phyloP scores from a whole-genome alignment of 306 rosid species.

The Hippophae rhamnoides region DNA sequence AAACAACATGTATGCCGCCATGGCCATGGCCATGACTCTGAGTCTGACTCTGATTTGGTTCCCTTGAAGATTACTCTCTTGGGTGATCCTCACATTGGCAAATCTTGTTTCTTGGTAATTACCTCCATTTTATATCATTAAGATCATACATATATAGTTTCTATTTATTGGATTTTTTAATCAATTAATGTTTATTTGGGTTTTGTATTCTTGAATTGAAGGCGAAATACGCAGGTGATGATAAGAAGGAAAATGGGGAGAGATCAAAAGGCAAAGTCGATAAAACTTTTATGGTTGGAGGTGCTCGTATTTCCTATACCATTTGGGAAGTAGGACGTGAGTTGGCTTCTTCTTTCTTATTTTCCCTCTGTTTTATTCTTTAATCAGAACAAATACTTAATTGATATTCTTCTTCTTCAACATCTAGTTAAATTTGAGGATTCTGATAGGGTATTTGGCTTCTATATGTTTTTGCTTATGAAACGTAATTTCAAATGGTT shows the following conservation, averaged over 20 bases:
- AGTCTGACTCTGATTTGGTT: conserved; percentile 62
- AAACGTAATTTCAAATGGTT: not conserved
- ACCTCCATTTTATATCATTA: not conserved
- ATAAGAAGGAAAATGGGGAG: conserved; percentile 23
- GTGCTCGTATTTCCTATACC: conserved; percentile 74
- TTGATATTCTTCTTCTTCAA: no score
- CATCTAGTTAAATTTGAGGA: not conserved
- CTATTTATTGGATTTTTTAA: not conserved
- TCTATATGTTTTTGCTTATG: no score
- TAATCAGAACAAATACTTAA: not conserved
- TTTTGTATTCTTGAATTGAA: conserved; percentile 15
- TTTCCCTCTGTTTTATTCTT: not conserved
- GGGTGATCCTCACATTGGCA: conserved; percentile 81
- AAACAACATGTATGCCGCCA: not conserved
- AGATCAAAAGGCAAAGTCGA: conserved; percentile 47
- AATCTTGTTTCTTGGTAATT: conserved; percentile 79
- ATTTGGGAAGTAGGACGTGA: conserved; percentile 95
- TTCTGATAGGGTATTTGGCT: no score
- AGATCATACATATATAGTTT: not conserved
- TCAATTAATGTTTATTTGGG: not conserved
- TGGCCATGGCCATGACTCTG: conserved; percentile 6
- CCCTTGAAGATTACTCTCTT: conserved; percentile 71
- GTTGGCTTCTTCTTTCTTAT: not conserved
- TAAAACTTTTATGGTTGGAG: conserved; percentile 56
- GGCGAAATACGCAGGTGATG: conserved; percentile 73